Base-by-base conservation (phyloP, 2,329 filamentous ascomycete genomes). In the Beauveria bassiana region DNA sequence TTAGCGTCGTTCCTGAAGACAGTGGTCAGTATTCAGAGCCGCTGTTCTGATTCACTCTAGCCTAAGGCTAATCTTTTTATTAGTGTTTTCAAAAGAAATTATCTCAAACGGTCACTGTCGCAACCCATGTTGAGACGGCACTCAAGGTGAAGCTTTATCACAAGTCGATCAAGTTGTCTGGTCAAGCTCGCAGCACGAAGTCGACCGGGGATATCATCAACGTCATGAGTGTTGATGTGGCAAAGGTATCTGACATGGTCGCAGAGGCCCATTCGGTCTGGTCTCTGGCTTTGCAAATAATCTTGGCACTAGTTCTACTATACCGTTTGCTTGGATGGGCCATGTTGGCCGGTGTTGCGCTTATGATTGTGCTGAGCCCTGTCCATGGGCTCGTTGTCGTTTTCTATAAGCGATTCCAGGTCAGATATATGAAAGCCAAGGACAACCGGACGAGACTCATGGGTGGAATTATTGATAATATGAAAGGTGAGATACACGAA, bases 361-460 rank as follows among this genome's bases (percentile, higher is more conserved):
- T 90, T 50, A 96, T 96, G 92, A 81, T 96, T 64, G 75, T 96
- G 67, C 96, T 96, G 91, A 90, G 96, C 70, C 92, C 92, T 0
- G 79, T 96, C 69, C 96, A 96, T 70, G 91, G 91, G 59, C 77
- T 92, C 64, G 93, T 96, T 72, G 91, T 92, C 26, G 84, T 86
- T 61, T 80, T 93, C 68, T 95, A 95, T 87, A 96, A 96, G 77
- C 89, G 81, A 43, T 76, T 96, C 65, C 92, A 96, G 72, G 92
- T 96, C 74, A 79, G 85, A 66, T 92, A 96, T 76, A 96, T 96
- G 92, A 93, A 92, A 78, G 96, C 96, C 78, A 96, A 96, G 76
- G 92, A 96, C 70, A 83, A 90, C 26, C 85, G 92, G 68, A 95
- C 90, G 40, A 84, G 91, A 54, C 77, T 96, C 61, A 95, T 96